Conservation (phyloP, 1,139 yeast species). For the Eremothecium cymbalariae region DNA sequence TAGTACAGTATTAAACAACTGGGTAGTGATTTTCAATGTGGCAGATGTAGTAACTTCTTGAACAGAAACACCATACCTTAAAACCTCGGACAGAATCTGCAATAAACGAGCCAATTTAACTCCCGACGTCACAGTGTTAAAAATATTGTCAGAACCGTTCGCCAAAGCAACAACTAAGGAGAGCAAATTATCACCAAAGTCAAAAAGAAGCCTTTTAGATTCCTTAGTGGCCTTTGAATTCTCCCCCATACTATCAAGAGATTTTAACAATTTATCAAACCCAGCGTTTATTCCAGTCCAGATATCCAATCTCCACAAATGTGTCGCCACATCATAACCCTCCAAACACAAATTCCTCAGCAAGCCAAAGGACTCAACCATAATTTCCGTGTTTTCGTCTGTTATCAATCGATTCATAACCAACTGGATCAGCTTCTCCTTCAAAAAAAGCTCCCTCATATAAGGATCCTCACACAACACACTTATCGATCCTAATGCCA, state of each 20-base stretch:
- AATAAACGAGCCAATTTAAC: constrained; percentile 32
- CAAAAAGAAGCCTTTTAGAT: constrained; percentile 43
- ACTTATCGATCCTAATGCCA: constrained; percentile 70
- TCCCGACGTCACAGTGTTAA: constrained; percentile 42
- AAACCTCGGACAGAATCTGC: constrained; percentile 37
- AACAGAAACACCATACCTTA: constrained; percentile 28
- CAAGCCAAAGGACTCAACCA: constrained; percentile 72
- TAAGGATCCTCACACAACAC: constrained; percentile 61
- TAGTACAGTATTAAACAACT: constrained; percentile 45
- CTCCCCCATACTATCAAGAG: constrained; percentile 38
- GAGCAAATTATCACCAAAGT: constrained; percentile 64
- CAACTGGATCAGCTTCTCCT: constrained; percentile 59
- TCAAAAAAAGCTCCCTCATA: constrained; percentile 54
- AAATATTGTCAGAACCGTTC: constrained; percentile 54
- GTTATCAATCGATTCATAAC: constrained; percentile 57
- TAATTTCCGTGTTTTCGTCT: constrained; percentile 65
- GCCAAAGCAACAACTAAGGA: constrained; percentile 63
- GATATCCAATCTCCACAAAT: constrained; percentile 70
- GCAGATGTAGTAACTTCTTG: not conserved
- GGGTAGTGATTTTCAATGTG: constrained; percentile 35
- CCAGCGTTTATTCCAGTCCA: constrained; percentile 53
- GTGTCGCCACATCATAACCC: constrained; percentile 75
- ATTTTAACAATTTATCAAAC: constrained; percentile 41
- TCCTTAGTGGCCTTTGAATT: constrained; percentile 26
- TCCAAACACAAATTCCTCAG: constrained; percentile 72